Evolutionary conservation across 805 yeast genomes (phyloP), one percentile per base, ranked within the genome.

Genomic region (Priceomyces castillae): DNA sequence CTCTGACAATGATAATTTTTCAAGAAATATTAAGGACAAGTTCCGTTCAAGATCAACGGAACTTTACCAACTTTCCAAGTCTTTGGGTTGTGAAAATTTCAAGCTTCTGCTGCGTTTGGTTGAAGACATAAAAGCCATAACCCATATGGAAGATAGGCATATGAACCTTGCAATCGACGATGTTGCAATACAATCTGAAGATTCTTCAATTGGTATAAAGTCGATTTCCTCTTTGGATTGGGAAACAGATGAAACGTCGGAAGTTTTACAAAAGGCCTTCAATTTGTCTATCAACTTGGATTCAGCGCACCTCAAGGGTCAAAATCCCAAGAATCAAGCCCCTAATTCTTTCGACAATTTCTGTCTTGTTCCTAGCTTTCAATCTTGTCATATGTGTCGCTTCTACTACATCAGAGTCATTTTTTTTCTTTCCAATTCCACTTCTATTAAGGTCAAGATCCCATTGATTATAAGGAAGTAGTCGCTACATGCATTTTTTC

Each of bases 301-400:
- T 10, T 37, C 48, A 5, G 41, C 43, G 11, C 31, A 33, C 14
- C 31, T 40, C 14, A 40, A 40, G 30, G 43, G 38, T 6, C 38
- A 30, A 40, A 19, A 25, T 15, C 16, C 35, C 30, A 18, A 39
- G 9, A 4, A 16, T 14, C 10, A 16, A 16, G 23, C 12, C 4
- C 11, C 9, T 9, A 19, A 19, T 25, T n/a, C 26, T 36, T 62
- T 46, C 26, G 65, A 67, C 39, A 40, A 46, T 15, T 64, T 58
- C 40, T 55, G 58, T 33, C 52, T 69, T 33, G 67, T 66, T 22
- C 74, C 74, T 12, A 58, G 59, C 41, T 69, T 69, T 52, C 74
- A 69, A 46, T 53, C 60, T 23, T 69, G 74, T 46, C 49, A 52
- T 37, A 35, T 64, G 46, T 56, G 60, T 1, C 49, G 74, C 31